Base-by-base conservation (phyloP, 2,329 filamentous ascomycete genomes). In the Talaromyces piceae region DNA sequence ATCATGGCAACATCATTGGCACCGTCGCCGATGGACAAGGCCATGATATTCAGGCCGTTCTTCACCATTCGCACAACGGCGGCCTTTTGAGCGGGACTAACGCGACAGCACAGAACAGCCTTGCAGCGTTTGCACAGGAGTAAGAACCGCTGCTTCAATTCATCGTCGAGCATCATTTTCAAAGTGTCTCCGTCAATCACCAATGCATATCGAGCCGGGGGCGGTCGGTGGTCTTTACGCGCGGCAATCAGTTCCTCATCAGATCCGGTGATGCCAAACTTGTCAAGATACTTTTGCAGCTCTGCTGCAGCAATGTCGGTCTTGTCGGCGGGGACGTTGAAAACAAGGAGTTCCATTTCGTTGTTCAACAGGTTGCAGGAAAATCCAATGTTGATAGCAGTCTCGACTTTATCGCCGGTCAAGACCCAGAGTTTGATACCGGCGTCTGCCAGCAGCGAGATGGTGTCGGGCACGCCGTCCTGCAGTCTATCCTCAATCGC, bases 351-450 rank as follows among this genome's bases (percentile, higher is more conserved):
- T 59, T 98, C 93, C 93, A 98, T 96, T 59, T 95, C 88, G 68
- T 96, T 98, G 71, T 91, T 90, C 50, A 98, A 80, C 27, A 98
- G 78, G 61, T 98, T 98, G 75, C 94, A 98, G 9, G 94, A 98
- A 71, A 97, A 98, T 2, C 93, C 93, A 65, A 98, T 98, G 73
- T 98, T 98, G 82, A 98, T 98, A 52, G 94, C 93, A 22, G 93
- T 98, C 72, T 98, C 93, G 27, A 97, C 91, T 71, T 97, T 98
- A 77, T 98, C 93, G 57, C 94, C 93, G 13, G 93, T 98, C 57
- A 98, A 75, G 49, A 98, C 93, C 93, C 93, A 98, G 6, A 98
- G 81, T 71, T 98, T 98, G 71, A 98, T 96, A 67, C 94, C 94
- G 49, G 93, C 93, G 63, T 90, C 83, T 26, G 86, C 91, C 48